A percentile compares a stretch with the other conserved stretches of the same genome.
Conservation (phyloP, 495 filamentous ascomycete species). For the Penicillium pulvis region DNA sequence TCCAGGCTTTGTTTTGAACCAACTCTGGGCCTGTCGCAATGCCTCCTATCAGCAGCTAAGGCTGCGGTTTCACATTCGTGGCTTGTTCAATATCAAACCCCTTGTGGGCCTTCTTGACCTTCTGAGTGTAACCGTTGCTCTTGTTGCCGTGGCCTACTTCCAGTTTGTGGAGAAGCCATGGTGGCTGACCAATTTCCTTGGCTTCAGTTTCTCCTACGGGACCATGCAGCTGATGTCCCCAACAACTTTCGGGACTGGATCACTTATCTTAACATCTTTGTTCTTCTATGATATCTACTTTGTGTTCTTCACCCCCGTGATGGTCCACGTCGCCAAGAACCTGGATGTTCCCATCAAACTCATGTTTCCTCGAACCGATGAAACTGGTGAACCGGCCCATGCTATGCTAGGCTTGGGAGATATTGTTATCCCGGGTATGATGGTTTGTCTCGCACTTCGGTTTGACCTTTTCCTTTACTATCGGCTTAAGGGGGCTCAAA, state of each 20-base stretch:
- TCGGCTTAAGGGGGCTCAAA: slow-evolving; percentile 53
- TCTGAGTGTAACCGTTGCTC: slow-evolving; percentile 59
- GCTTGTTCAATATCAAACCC: slow-evolving; percentile 44
- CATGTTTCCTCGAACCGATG: slow-evolving; percentile 71
- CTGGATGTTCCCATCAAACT: slow-evolving; percentile 95
- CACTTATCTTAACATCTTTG: slow-evolving; percentile 71
- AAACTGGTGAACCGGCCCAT: slow-evolving; percentile 46
- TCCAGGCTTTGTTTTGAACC: slow-evolving; percentile 26
- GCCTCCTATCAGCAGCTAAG: slow-evolving; percentile 50
- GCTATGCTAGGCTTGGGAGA: slow-evolving; percentile 94
- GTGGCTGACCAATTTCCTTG: slow-evolving; percentile 86
- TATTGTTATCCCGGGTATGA: slow-evolving; percentile 90
- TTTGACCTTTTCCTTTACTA: slow-evolving; percentile 91
- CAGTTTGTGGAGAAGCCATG: slow-evolving; percentile 70
- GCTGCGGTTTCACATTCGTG: slow-evolving; percentile 47
- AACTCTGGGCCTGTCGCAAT: slow-evolving; percentile 53
- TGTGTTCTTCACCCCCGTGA: slow-evolving; percentile 95
- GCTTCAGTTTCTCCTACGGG: slow-evolving; percentile 82
- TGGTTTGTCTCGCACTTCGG: slow-evolving; percentile 83
- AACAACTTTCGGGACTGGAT: slow-evolving; percentile 83
- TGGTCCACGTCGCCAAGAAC: slow-evolving; percentile 91
- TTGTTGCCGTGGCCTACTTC: slow-evolving; percentile 65
- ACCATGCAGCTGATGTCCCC: slow-evolving; percentile 85
- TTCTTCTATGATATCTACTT: slow-evolving; percentile 97
- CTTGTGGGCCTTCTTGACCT: slow-evolving; percentile 57